A percentile compares a stretch with the other conserved stretches of the same genome.
Conservation (phyloP, 306 rosid species). For the Sechiopsis laciniata region DNA sequence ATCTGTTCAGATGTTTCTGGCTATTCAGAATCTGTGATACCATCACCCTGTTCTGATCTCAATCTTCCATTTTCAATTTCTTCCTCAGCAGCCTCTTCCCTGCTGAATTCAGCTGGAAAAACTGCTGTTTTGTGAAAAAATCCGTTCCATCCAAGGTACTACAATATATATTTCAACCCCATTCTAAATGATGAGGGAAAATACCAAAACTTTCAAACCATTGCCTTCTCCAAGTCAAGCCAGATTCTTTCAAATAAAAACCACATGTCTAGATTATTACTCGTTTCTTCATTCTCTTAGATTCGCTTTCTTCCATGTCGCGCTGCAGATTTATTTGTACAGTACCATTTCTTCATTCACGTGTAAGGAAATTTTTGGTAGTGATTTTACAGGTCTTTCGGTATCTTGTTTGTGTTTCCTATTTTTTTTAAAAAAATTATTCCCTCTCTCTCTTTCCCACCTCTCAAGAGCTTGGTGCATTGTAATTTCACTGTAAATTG, state of each 20-base stretch:
- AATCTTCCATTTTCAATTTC: constrained; percentile 36
- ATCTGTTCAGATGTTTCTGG: constrained; percentile 73
- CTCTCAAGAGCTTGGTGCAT: constrained; percentile 16
- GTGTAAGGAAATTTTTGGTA: constrained; percentile 94
- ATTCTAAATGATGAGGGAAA: constrained; percentile 5
- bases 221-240: constrained; percentile 39
- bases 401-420: constrained; percentile 33
- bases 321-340: constrained; percentile 77
- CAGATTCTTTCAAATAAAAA: constrained; percentile 77
- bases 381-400: constrained; percentile 33
- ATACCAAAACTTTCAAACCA: constrained; percentile 23
- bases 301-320: constrained; percentile 63
- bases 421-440: constrained; percentile 17
- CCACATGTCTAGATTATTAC: constrained; percentile 43
- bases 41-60: constrained; percentile 69
- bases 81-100: constrained; percentile 49
- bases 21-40: constrained; percentile 62
- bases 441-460: not conserved
- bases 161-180: constrained; percentile 13
- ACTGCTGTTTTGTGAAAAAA: constrained; percentile 42
- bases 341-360: constrained; percentile 94
- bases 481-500: constrained; percentile 34
- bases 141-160: constrained; percentile 31
- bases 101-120: constrained; percentile 35
- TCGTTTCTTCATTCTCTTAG: constrained; percentile 45